Percentiles rank a stretch among this genome's conserved stretches.
Evolutionary conservation across 495 filamentous ascomycete genomes (phyloP).

Genomic region (Neurospora hispaniola): DNA sequence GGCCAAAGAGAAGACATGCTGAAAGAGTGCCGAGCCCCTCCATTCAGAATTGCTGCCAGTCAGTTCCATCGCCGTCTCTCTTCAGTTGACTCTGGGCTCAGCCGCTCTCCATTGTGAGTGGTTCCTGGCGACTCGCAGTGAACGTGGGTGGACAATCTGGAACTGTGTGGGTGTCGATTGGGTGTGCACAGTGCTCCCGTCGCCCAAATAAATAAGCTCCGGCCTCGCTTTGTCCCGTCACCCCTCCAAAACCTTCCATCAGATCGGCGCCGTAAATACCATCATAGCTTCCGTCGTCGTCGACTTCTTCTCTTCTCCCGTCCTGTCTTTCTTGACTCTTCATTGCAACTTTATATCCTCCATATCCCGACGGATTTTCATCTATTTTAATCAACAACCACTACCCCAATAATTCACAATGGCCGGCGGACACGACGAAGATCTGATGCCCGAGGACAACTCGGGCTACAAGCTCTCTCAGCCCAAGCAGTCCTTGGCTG

Average conservation of each 20-base stretch:
- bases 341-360: constrained; percentile 11
- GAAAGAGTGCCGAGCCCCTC: constrained; percentile 5
- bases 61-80: neutral
- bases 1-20: constrained; percentile 6
- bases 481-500: constrained; percentile 85
- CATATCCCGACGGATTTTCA: neutral
- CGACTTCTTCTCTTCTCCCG: neutral
- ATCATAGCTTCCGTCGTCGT: neutral
- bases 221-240: constrained; percentile 8
- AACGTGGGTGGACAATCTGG: neutral
- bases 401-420: constrained; percentile 34
- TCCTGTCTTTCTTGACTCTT: neutral
- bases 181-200: neutral
- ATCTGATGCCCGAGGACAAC: constrained; percentile 74
- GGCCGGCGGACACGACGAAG: constrained; percentile 63
- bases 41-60: constrained; percentile 8
- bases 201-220: constrained; percentile 20
- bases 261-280: neutral
- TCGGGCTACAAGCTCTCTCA: constrained; percentile 96
- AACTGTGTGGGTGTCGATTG: neutral
- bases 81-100: neutral
- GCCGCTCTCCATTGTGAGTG: neutral
- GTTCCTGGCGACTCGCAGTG: neutral
- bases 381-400: constrained; percentile 2
- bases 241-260: constrained; percentile 2